These are phyloP conservation scores for Colletotrichum lentis DNA, from an alignment of 2,329 filamentous ascomycete genomes.

Conservation along the genomic window DNA sequence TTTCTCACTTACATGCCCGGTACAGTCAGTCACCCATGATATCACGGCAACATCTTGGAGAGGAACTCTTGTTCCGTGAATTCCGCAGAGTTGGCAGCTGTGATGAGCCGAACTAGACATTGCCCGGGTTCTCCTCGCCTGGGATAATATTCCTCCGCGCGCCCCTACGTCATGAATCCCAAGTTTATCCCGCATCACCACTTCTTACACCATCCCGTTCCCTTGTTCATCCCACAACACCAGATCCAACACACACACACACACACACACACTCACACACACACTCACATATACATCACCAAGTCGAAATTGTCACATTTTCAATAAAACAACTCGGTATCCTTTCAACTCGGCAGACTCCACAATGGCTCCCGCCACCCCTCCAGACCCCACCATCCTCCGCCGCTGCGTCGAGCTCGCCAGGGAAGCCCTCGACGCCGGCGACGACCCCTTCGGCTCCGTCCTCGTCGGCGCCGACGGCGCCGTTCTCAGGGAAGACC, in stretches of 20 bases:
- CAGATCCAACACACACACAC: not conserved
- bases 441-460: constrained; percentile 50
- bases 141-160: constrained; percentile 19
- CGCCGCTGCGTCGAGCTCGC: constrained; percentile 46
- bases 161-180: constrained; percentile 9
- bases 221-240: not conserved
- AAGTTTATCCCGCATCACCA: constrained; percentile 8
- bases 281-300: not conserved
- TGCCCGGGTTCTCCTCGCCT: no score
- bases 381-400: constrained; percentile 33
- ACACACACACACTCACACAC: no score
- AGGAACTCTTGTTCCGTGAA: no score
- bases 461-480: constrained; percentile 46
- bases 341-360: not conserved
- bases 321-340: no score
- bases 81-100: no score
- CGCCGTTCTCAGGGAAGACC: constrained; percentile 45
- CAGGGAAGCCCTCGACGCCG: constrained; percentile 48
- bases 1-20: no score
- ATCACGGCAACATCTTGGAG: no score
- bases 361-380: constrained; percentile 29
- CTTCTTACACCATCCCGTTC: not conserved
- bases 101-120: not conserved
- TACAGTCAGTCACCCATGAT: no score
- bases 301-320: no score